A percentile compares a stretch with the other conserved stretches of the same genome.
These are phyloP conservation scores for Cryptococcus jaspeensis DNA, from an alignment of 1,284 basidiomycete species.

Conservation along the genomic window DNA sequence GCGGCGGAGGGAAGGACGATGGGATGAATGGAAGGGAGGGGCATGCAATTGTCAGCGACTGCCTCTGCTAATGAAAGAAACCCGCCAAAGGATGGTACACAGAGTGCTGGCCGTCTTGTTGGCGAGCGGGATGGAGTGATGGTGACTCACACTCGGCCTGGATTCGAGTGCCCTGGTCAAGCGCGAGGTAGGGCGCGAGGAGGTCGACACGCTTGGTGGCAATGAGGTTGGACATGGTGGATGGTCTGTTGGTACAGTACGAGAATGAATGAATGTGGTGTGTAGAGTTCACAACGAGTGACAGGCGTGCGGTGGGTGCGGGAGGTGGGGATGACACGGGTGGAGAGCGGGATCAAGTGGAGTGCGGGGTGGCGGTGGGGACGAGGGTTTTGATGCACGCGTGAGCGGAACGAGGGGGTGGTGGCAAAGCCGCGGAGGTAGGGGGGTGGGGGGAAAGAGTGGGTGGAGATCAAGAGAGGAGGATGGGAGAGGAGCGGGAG, in stretches of 20 bases:
- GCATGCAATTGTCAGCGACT: not conserved
- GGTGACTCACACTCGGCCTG: constrained; percentile 81
- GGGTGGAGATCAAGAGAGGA: not conserved
- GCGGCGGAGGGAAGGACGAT: not conserved
- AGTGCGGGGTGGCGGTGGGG: no score
- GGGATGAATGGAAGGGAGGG: constrained; percentile 1
- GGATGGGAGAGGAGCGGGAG: not conserved
- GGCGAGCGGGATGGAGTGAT: not conserved
- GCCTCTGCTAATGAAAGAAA: not conserved
- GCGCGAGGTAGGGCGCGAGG: constrained; percentile 78
- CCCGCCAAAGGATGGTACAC: not conserved
- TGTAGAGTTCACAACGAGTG: not conserved
- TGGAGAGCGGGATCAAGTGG: not conserved
- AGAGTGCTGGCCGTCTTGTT: no score
- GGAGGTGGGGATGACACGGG: not conserved
- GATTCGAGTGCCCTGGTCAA: constrained; percentile 79
- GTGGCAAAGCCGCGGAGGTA: no score
- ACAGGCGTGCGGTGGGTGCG: not conserved
- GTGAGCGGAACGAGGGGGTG: no score
- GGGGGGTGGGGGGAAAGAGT: no score
- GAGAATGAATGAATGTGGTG: not conserved
- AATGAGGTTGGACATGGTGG: constrained; percentile 47
- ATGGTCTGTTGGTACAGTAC: constrained; percentile 9
- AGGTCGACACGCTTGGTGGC: constrained; percentile 72
- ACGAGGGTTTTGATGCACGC: no score